A percentile compares a stretch with the other conserved stretches of the same genome.
Conservation (phyloP, 2,329 filamentous ascomycete species). For the Pseudogymnoascus sp. region DNA sequence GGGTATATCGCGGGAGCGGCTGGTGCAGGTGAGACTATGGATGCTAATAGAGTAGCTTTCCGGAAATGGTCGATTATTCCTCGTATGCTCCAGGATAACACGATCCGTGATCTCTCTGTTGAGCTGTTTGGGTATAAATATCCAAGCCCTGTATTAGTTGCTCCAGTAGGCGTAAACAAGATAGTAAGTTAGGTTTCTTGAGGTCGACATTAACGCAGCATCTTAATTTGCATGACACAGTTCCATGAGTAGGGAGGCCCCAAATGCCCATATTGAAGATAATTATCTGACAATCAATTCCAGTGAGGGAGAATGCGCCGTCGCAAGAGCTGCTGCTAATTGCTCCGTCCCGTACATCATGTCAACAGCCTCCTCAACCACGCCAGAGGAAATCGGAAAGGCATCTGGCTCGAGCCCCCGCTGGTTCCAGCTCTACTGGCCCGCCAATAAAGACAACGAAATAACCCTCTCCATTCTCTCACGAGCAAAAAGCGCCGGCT, state of each 20-base stretch:
- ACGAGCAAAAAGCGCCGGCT: constrained; percentile 46
- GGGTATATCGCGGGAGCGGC: neutral
- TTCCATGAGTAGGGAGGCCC: neutral
- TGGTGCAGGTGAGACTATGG: neutral
- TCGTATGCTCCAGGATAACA: constrained; percentile 52
- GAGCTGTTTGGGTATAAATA: constrained; percentile 52
- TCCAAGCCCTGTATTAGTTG: constrained; percentile 53
- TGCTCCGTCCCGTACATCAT: constrained; percentile 51
- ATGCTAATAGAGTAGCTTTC: constrained; percentile 53
- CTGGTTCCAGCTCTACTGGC: constrained; percentile 58
- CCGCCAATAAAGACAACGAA: constrained; percentile 45
- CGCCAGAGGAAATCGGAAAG: constrained; percentile 48
- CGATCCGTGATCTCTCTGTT: constrained; percentile 46
- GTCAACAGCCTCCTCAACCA: constrained; percentile 41
- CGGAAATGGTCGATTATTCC: constrained; percentile 55
- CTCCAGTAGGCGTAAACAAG: constrained; percentile 56
- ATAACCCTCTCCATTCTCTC: constrained; percentile 46
- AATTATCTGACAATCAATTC: constrained; percentile 42
- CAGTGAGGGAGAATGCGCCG: constrained; percentile 46
- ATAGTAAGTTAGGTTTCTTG: neutral
- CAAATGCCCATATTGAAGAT: neutral
- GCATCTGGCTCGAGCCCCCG: constrained; percentile 45
- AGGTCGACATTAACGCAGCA: neutral
- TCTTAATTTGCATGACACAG: neutral
- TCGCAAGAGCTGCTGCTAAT: constrained; percentile 51